These are phyloP conservation scores for Paradendryphiella salina DNA, from an alignment of 2,329 filamentous ascomycete species.

Conservation along the genomic window DNA sequence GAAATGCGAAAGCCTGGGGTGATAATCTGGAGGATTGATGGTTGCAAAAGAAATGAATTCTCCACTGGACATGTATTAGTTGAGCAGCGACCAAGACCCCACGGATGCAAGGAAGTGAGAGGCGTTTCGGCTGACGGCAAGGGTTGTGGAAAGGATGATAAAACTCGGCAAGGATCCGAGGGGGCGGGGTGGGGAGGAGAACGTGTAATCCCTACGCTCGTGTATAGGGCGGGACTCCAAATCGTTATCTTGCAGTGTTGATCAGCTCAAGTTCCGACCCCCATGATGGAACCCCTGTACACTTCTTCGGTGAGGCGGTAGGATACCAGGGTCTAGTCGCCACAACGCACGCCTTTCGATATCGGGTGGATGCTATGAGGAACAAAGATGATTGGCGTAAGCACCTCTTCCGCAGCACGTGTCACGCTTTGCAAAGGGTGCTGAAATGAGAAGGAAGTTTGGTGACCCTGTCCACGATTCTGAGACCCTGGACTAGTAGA, in stretches of 20 bases:
- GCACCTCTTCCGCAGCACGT: conserved; percentile 26
- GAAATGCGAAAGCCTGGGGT: conserved; percentile 18
- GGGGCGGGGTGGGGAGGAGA: conserved; percentile 19
- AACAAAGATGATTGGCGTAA: conserved; percentile 23
- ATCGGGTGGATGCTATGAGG: conserved; percentile 23
- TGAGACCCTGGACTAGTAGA: conserved; percentile 9
- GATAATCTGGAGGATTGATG: conserved; percentile 10
- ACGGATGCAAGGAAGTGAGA: conserved; percentile 24
- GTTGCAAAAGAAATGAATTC: conserved; percentile 8
- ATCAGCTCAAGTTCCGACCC: conserved; percentile 35
- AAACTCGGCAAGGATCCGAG: conserved; percentile 23
- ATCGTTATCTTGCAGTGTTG: conserved; percentile 36
- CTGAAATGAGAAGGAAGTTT: conserved; percentile 13
- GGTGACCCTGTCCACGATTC: conserved; percentile 12
- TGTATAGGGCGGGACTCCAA: conserved; percentile 19
- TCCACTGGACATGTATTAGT: conserved; percentile 18
- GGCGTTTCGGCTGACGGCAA: conserved; percentile 23
- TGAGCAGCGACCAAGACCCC: conserved; percentile 14
- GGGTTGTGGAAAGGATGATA: conserved; percentile 20
- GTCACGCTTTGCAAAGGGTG: conserved; percentile 20
- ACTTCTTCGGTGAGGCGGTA: conserved; percentile 28
- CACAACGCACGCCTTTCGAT: conserved; percentile 36
- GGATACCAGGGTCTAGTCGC: conserved; percentile 30
- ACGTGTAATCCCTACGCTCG: conserved; percentile 16
- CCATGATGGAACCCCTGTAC: conserved; percentile 21